Conservation (phyloP, 495 filamentous ascomycete genomes). For the Penicillium antarcticum region DNA sequence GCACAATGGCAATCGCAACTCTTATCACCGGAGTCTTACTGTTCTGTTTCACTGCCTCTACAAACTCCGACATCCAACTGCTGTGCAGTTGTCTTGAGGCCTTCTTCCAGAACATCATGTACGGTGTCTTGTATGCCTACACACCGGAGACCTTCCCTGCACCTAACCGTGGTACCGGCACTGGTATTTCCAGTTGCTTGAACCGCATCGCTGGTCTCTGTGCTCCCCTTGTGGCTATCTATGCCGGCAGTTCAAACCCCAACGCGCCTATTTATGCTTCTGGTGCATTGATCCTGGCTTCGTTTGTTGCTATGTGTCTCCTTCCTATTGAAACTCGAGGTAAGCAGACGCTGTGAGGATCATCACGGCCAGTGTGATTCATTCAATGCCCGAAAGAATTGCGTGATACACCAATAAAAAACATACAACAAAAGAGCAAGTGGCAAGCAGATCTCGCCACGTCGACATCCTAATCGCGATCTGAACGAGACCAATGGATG, state of each 20-base stretch:
- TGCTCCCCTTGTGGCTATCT: conserved; percentile 56
- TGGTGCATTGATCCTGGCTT: conserved; percentile 47
- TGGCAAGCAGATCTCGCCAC: neutral
- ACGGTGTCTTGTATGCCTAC: conserved; percentile 59
- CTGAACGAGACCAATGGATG: neutral
- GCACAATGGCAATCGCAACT: conserved; percentile 53
- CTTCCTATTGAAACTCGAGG: conserved; percentile 55
- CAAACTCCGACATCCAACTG: conserved; percentile 46
- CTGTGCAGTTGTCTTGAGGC: conserved; percentile 51
- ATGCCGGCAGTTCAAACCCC: conserved; percentile 37
- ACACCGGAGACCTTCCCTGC: conserved; percentile 62
- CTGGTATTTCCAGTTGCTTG: conserved; percentile 54
- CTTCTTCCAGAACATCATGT: conserved; percentile 65
- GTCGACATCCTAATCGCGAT: neutral
- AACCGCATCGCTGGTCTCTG: conserved; percentile 57
- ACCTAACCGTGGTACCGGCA: conserved; percentile 55
- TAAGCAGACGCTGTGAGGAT: conserved; percentile 42
- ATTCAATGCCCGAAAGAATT: neutral
- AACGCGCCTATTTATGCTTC: conserved; percentile 53
- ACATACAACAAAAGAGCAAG: neutral
- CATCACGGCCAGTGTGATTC: neutral
- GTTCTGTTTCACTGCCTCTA: conserved; percentile 57
- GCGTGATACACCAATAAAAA: neutral
- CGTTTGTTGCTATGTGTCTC: conserved; percentile 48
- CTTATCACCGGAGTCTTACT: conserved; percentile 54